Evolutionary conservation across 2,329 filamentous ascomycete species (phyloP), one percentile per base, ranked within the genome.

Genomic region (Stagonosporopsis rhizophila): DNA sequence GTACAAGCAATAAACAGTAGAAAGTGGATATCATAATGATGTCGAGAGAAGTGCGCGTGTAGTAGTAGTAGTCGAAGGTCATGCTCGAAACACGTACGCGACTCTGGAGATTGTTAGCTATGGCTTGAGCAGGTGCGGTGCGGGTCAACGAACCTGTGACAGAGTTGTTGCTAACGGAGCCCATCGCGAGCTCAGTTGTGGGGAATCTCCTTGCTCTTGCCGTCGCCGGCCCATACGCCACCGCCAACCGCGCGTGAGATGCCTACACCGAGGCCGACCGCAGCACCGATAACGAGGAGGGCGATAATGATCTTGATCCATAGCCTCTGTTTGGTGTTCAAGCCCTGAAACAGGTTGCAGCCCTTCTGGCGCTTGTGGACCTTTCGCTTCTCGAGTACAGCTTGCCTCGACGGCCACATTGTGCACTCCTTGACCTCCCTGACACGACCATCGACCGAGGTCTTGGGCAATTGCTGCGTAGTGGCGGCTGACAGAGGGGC

Each of bases 361-460:
- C 75, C 75, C 44, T 70, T 72, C 44, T 66, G 67, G 41, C 75
- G 68, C 69, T 78, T 74, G 65, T 74, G 72, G 37, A 61, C 64
- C 66, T 73, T 74, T 53, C 75, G 73, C 66, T 76, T 77, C 62
- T 79, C 75, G 64, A 78, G 71, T 53, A 82, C 75, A 28, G 79
- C 79, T 67, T 80, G 75, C 61, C 77, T 76, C 38, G 79, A 78
- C 7, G 80, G 80, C 80, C 80, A 82, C 79, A 82, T 81, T 61
- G 76, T 78, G 76, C 79, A 81, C 58, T 82, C 80, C 67, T 80
- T 80, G 62, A 68, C 64, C 59, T 82, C 80, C 64, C 80, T 80
- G 64, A 69, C 64, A 49, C 74, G 67, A 49, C 72, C 75, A 58
- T 80, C 78, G 59, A 81, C 72, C 23, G 70, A 74, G 51, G 73